phyloP scores from a whole-genome alignment of 352 stramenopile species.

The Discostella stelligera region DNA sequence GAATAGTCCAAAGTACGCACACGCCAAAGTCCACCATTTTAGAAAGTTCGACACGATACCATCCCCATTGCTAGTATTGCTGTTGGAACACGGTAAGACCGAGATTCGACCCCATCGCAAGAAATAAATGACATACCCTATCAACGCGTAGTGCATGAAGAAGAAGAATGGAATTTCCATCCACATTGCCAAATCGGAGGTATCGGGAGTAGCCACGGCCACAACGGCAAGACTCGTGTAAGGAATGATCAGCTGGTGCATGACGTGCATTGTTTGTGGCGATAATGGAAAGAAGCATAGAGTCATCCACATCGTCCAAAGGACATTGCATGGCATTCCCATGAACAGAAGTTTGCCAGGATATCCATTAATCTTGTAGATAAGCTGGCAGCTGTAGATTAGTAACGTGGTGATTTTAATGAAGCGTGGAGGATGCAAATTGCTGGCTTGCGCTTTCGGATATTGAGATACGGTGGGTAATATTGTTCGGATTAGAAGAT shows the following conservation, averaged over 20 bases:
- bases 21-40: slow-evolving; percentile 46
- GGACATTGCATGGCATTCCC: slow-evolving; percentile 55
- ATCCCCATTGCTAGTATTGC: slow-evolving; percentile 16
- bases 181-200: slow-evolving; percentile 54
- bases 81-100: slow-evolving; percentile 16
- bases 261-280: slow-evolving; percentile 43
- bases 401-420: slow-evolving; percentile 46
- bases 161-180: slow-evolving; percentile 60
- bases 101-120: slow-evolving; percentile 38
- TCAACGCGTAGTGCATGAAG: slow-evolving; percentile 48
- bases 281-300: slow-evolving; percentile 37
- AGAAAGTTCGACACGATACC: slow-evolving; percentile 39
- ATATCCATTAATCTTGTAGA: slow-evolving; percentile 58
- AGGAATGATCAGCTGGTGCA: slow-evolving; percentile 48
- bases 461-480: slow-evolving; percentile 30
- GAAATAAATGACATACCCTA: slow-evolving; percentile 51
- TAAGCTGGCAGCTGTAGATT: slow-evolving; percentile 34
- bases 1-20: slow-evolving; percentile 53
- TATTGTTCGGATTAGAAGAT: slow-evolving; percentile 24
- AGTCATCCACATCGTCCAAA: slow-evolving; percentile 49
- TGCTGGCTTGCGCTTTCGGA: slow-evolving; percentile 25
- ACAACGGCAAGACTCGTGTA: slow-evolving; percentile 48
- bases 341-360: slow-evolving; percentile 52
- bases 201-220: slow-evolving; percentile 48
- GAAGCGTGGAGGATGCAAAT: slow-evolving; percentile 33